Percentiles rank a stretch among this genome's conserved stretches.
Conservation (phyloP, 371 early-diverging fungal genomes). For the Syncephalastrum monosporum region DNA sequence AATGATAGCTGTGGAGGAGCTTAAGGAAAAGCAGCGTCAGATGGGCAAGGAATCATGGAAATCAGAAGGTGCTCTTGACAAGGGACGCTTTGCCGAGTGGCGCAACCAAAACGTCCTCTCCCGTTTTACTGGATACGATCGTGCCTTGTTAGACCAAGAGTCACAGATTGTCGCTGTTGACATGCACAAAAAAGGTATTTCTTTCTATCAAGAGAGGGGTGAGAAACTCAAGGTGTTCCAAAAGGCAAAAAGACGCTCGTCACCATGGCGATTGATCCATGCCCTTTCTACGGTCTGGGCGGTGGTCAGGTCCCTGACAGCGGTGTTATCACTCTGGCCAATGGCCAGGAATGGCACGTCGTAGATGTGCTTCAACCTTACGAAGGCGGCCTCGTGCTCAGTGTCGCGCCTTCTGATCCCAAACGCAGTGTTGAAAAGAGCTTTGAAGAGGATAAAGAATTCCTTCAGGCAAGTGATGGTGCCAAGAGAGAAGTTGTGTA, state of each 20-base stretch:
- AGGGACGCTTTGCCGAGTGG: conserved; percentile 40
- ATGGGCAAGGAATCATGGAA: conserved; percentile 64
- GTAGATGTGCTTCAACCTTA: conserved; percentile 58
- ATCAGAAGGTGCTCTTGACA: conserved; percentile 23
- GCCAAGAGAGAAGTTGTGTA: conserved; percentile 14
- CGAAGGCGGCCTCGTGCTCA: conserved; percentile 46
- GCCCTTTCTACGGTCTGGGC: conserved; percentile 74
- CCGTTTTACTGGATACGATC: conserved; percentile 60
- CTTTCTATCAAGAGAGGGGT: background rate
- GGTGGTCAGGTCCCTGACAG: conserved; percentile 75
- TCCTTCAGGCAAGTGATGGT: conserved; percentile 29
- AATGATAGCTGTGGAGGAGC: conserved; percentile 44
- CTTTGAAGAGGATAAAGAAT: conserved; percentile 38
- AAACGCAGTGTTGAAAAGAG: conserved; percentile 11
- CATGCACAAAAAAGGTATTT: conserved; percentile 34
- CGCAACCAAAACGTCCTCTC: conserved; percentile 39
- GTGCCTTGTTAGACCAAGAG: conserved; percentile 41
- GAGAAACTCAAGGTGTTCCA: background rate
- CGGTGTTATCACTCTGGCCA: conserved; percentile 48
- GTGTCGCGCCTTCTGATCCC: conserved; percentile 16
- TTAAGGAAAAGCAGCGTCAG: conserved; percentile 54
- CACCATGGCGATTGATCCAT: conserved; percentile 63
- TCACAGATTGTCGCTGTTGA: conserved; percentile 53
- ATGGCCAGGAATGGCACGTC: conserved; percentile 51
- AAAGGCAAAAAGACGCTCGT: conserved; percentile 27